Percentiles rank a stretch among this genome's conserved stretches.
These are phyloP conservation scores for Aspergillus luchuensis DNA, from an alignment of 2,329 filamentous ascomycete species.

Conservation along the genomic window DNA sequence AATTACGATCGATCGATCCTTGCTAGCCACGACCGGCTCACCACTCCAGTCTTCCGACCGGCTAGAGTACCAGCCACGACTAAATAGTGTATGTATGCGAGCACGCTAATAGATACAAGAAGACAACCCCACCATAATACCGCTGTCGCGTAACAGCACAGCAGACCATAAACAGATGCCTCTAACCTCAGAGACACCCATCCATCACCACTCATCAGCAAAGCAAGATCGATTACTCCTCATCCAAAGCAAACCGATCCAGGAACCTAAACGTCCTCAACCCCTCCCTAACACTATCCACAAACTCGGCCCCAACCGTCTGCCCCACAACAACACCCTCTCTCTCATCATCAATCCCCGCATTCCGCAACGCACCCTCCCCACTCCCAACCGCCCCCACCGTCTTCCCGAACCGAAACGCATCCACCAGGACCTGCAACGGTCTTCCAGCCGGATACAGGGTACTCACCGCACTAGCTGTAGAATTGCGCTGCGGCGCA, in stretches of 20 bases:
- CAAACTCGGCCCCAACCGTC: constrained; percentile 43
- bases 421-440: constrained; percentile 62
- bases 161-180: not conserved
- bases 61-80: not conserved
- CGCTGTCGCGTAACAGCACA: not conserved
- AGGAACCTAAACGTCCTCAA: constrained; percentile 67
- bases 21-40: not conserved
- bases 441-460: constrained; percentile 67
- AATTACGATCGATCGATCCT: not conserved
- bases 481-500: constrained; percentile 27
- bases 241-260: constrained; percentile 63
- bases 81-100: not conserved
- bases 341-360: constrained; percentile 46
- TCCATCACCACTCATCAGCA: not conserved
- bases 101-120: not conserved
- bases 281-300: constrained; percentile 56
- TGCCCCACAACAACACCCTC: constrained; percentile 40
- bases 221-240: constrained; percentile 8
- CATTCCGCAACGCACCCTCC: constrained; percentile 42
- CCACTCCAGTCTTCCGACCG: not conserved
- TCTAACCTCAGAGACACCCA: too few species aligned
- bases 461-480: constrained; percentile 49
- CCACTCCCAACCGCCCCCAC: constrained; percentile 60
- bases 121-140: not conserved
- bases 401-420: constrained; percentile 71